Percentiles rank a stretch among this genome's conserved stretches.
phyloP scores from a whole-genome alignment of 2,329 filamentous ascomycete genomes.

The Tolypocladium inflatum region DNA sequence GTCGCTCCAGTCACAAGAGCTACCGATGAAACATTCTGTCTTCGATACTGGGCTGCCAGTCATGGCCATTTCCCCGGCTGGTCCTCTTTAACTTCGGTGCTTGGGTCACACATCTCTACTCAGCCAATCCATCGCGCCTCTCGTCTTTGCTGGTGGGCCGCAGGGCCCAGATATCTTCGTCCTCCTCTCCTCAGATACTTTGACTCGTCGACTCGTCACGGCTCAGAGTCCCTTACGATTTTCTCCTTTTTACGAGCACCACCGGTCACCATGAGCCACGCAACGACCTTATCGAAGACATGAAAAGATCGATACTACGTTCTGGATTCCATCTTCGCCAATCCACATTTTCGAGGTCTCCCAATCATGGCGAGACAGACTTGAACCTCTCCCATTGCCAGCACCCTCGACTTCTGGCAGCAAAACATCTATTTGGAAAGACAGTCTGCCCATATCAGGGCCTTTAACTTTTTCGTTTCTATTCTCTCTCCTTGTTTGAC shows the following conservation, averaged over 20 bases:
- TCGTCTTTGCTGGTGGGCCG: conserved; percentile 38
- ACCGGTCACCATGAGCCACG: conserved; percentile 2
- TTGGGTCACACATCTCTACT: conserved; percentile 41
- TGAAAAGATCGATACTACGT: conserved; percentile 14
- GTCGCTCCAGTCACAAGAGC: conserved; percentile 33
- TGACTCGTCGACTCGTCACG: not conserved
- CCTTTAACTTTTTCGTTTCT: not conserved
- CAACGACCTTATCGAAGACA: conserved; percentile 21
- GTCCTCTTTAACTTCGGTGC: conserved; percentile 31
- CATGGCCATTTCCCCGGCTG: conserved; percentile 30
- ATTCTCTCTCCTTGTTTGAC: not conserved
- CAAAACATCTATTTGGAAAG: not conserved
- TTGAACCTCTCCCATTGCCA: not conserved
- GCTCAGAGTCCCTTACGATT: not conserved
- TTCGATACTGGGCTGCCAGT: conserved; percentile 36
- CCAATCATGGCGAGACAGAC: not conserved
- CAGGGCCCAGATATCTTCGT: conserved; percentile 21
- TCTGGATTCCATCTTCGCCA: not conserved
- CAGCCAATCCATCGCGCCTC: conserved; percentile 36
- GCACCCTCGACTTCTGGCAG: not conserved
- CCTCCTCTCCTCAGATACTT: not conserved
- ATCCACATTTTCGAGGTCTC: not conserved
- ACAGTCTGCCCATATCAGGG: not conserved
- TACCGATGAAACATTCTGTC: conserved; percentile 45
- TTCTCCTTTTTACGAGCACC: not conserved